These are phyloP conservation scores for Prunus davidiana DNA, from an alignment of 306 rosid genomes.

Conservation along the genomic window DNA sequence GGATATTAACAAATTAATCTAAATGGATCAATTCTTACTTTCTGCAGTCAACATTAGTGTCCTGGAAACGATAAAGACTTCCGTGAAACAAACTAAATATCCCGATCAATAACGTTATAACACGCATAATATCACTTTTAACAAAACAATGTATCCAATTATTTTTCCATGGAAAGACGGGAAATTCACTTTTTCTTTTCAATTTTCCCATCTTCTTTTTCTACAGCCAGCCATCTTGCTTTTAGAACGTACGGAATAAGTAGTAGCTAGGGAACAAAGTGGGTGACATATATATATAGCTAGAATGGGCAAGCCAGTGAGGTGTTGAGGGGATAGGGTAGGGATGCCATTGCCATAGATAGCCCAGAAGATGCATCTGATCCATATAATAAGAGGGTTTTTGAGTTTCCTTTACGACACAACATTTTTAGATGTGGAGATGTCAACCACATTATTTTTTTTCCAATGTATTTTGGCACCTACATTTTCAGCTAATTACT, in stretches of 20 bases:
- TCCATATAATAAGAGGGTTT: too few species aligned
- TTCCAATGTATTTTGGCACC: not conserved
- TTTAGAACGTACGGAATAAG: not conserved
- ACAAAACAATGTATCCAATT: too few species aligned
- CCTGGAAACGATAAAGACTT: not conserved
- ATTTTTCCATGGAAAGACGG: too few species aligned
- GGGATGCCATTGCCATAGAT: too few species aligned
- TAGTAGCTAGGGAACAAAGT: not conserved
- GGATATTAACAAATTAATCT: too few species aligned
- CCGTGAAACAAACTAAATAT: fast-evolving
- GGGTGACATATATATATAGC: not conserved
- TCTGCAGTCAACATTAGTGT: not conserved
- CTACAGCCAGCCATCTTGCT: not conserved
- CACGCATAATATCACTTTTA: too few species aligned
- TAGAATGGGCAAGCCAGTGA: not conserved
- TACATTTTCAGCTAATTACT: not conserved
- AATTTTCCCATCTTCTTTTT: not conserved
- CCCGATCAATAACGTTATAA: fast-evolving
- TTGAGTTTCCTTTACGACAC: constrained; percentile 52
- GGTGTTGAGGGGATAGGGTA: too few species aligned
- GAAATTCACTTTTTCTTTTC: not conserved
- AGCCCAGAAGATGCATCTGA: too few species aligned
- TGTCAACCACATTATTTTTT: constrained; percentile 22
- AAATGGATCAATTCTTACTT: not conserved
- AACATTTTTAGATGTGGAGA: constrained; percentile 45